Percentiles rank a stretch among this genome's conserved stretches.
These are phyloP conservation scores for Eutypa lata DNA, from an alignment of 2,329 filamentous ascomycete genomes.

Conservation along the genomic window DNA sequence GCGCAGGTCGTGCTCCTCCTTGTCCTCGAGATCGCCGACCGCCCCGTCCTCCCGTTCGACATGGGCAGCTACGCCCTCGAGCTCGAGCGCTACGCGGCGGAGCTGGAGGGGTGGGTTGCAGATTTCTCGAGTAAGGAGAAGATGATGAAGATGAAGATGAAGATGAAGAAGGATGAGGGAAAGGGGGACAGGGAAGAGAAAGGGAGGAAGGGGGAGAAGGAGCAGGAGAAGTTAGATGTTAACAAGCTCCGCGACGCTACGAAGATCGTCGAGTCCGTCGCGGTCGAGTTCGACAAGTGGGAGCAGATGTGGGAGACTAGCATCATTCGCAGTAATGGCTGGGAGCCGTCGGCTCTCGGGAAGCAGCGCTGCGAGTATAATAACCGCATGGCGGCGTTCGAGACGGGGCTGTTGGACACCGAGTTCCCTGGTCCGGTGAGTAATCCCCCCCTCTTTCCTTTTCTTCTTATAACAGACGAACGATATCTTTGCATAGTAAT, in stretches of 20 bases:
- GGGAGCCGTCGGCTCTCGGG: constrained; percentile 69
- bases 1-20: constrained; percentile 78
- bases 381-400: constrained; percentile 73
- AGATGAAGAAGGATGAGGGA: background rate
- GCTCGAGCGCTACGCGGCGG: constrained; percentile 62
- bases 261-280: constrained; percentile 54
- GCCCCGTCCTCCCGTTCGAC: constrained; percentile 79
- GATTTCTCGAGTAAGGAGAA: constrained; percentile 38
- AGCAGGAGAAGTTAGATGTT: constrained; percentile 50
- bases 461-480: too few species aligned
- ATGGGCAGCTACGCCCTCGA: constrained; percentile 68
- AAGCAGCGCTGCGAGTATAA: constrained; percentile 74
- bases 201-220: constrained; percentile 23
- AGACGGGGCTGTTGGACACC: constrained; percentile 77
- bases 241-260: constrained; percentile 57
- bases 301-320: constrained; percentile 72
- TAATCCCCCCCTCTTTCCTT: too few species aligned
- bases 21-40: constrained; percentile 81
- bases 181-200: background rate
- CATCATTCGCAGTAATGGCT: constrained; percentile 69
- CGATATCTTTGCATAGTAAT: too few species aligned
- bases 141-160: constrained; percentile 17
- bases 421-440: constrained; percentile 70
- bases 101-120: constrained; percentile 64
- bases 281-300: constrained; percentile 70